Evolutionary conservation across 2,329 filamentous ascomycete species (phyloP), one percentile per base, ranked within the genome.

Genomic region (Emmonsia crescens): DNA sequence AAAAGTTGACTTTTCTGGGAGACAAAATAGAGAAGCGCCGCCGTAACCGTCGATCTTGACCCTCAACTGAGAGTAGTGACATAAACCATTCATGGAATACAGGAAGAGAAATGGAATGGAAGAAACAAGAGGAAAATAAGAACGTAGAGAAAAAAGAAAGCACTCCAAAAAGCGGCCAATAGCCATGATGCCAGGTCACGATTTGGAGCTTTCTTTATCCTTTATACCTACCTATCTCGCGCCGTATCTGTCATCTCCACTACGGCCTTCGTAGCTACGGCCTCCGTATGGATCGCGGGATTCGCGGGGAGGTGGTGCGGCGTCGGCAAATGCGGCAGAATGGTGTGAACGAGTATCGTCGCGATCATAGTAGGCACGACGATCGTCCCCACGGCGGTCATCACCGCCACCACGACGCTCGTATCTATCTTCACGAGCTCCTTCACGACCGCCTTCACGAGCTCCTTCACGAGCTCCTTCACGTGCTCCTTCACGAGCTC

Each of bases 331-430:
- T 64, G 78, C 78, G 68, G 74, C 74, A 65, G 77, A 75, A 74
- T 76, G 73, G 68, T 80, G 78, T 66, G 79, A 78, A 71, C 75
- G 68, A 60, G 71, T 67, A 64, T 74, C 73, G 68, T 82, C 80
- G 68, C 80, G 79, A 66, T 81, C 79, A 66, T 83, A 82, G 71
- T 82, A 82, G 61, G 75, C 75, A 64, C 79, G 74, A 66, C 74
- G 78, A 64, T 77, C 76, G 58, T 74, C 73, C 63, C 79, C 75
- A 66, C 74, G 78, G 64, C 78, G 76, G 58, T 74, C 73, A 60
- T 75, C 76, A 63, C 75, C 76, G 65, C 82, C 80, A 62, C 79
- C 78, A 64, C 79, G 74, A 69, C 77, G 56, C 24, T 57, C 56
- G 12, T 57, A 57, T 44, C 56, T 46, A 57, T 74, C 73, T 60